phyloP scores from a whole-genome alignment of 148 eudicot species.

The Rhododendron mucronatum region DNA sequence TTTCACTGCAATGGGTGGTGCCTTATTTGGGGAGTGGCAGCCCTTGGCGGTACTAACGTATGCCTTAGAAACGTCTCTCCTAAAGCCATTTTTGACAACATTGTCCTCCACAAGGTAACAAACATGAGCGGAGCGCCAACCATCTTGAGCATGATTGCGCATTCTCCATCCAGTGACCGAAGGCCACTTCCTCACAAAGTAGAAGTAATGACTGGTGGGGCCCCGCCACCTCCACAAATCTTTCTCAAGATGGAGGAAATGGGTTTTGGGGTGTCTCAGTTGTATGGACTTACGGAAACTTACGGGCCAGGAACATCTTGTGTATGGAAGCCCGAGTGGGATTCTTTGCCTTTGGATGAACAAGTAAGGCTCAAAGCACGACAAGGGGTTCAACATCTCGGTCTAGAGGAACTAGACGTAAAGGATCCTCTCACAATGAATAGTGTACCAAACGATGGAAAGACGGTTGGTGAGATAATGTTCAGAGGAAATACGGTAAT shows the following conservation, averaged over 20 bases:
- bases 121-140: constrained; percentile 31
- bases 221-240: constrained; percentile 32
- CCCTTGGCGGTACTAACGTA: constrained; percentile 26
- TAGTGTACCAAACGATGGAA: constrained; percentile 32
- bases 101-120: constrained; percentile 25
- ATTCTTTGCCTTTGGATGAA: constrained; percentile 24
- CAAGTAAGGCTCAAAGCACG: constrained; percentile 27
- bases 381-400: constrained; percentile 36
- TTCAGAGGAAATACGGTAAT: constrained; percentile 45
- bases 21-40: constrained; percentile 26
- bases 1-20: constrained; percentile 32
- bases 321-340: constrained; percentile 41
- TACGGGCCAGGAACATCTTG: constrained; percentile 35
- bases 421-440: constrained; percentile 32
- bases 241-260: constrained; percentile 34
- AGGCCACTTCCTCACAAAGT: constrained; percentile 23
- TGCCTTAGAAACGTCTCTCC: constrained; percentile 25
- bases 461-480: constrained; percentile 43
- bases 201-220: constrained; percentile 19
- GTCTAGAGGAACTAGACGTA: constrained; percentile 38
- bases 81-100: constrained; percentile 20
- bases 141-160: constrained; percentile 19
- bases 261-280: constrained; percentile 33
- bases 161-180: constrained; percentile 13
- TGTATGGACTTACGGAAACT: constrained; percentile 45